A percentile compares a stretch with the other conserved stretches of the same genome.
Conservation (phyloP, 495 filamentous ascomycete genomes). For the Oidiodendron maius region DNA sequence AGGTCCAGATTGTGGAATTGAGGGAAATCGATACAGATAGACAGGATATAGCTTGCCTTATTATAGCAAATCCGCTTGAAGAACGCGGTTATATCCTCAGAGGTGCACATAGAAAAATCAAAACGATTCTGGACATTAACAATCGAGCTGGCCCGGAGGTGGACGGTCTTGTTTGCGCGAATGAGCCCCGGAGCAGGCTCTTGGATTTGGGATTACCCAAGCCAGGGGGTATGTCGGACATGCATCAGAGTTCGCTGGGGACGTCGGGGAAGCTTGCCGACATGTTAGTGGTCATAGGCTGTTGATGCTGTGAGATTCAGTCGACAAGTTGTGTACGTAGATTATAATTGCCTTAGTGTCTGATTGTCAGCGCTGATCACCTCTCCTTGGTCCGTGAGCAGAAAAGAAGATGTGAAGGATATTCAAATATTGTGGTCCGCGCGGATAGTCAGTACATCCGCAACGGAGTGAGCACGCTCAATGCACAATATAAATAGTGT, state of each 20-base stretch:
- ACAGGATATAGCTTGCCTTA: conserved; percentile 10
- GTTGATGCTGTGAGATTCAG: conserved; percentile 4
- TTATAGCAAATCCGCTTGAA: conserved; percentile 8
- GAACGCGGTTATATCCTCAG: conserved; percentile 10
- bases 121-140: conserved; percentile 12
- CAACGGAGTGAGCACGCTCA: too few relatives aligned
- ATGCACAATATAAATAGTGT: too few relatives aligned
- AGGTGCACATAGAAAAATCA: conserved; percentile 6
- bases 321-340: too few relatives aligned
- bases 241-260: conserved; percentile 1
- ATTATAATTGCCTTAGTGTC: too few relatives aligned
- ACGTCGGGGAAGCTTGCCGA: background rate
- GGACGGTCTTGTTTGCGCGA: conserved; percentile 13
- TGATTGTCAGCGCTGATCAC: too few relatives aligned
- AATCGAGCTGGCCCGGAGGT: conserved; percentile 9
- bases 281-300: conserved; percentile 1
- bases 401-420: too few relatives aligned
- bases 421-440: too few relatives aligned
- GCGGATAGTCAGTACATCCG: too few relatives aligned
- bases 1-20: conserved; percentile 7
- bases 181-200: conserved; percentile 8
- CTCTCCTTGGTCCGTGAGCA: too few relatives aligned
- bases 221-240: background rate
- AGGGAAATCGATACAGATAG: conserved; percentile 14
- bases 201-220: background rate